Percentiles rank a stretch among this genome's conserved stretches.
These are phyloP conservation scores for Paramecium tetraurelia DNA, from an alignment of 73 alveolate genomes.

Conservation along the genomic window DNA sequence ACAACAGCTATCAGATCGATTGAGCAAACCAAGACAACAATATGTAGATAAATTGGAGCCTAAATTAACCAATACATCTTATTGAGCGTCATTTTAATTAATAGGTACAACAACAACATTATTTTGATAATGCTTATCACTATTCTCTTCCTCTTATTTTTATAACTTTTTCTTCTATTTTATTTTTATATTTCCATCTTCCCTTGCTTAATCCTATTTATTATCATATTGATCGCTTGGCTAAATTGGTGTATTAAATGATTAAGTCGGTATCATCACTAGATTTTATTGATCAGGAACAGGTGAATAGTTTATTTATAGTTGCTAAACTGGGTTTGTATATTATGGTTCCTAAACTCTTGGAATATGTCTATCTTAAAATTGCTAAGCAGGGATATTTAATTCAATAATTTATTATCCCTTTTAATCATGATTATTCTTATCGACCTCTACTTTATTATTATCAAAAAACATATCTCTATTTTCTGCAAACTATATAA, in stretches of 20 bases:
- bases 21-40: background rate
- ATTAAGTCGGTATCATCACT: background rate
- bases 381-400: background rate
- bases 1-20: slow-evolving; percentile 10
- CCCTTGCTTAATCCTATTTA: background rate
- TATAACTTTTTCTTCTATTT: background rate
- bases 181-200: background rate
- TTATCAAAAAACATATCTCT: background rate
- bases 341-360: background rate
- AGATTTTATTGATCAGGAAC: background rate
- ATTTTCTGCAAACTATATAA: background rate
- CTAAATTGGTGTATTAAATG: background rate
- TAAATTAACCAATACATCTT: background rate
- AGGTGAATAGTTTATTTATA: background rate
- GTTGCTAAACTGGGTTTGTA: background rate
- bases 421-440: background rate
- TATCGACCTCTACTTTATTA: background rate
- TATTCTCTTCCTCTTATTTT: background rate
- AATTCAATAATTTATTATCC: background rate
- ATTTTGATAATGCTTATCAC: background rate
- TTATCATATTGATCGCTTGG: background rate
- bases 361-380: background rate
- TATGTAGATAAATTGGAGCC: background rate
- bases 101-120: background rate
- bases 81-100: background rate